A percentile compares a stretch with the other conserved stretches of the same genome.
These are phyloP conservation scores for Toxicodendron radicans DNA, from an alignment of 345 rosid species.

Conservation along the genomic window DNA sequence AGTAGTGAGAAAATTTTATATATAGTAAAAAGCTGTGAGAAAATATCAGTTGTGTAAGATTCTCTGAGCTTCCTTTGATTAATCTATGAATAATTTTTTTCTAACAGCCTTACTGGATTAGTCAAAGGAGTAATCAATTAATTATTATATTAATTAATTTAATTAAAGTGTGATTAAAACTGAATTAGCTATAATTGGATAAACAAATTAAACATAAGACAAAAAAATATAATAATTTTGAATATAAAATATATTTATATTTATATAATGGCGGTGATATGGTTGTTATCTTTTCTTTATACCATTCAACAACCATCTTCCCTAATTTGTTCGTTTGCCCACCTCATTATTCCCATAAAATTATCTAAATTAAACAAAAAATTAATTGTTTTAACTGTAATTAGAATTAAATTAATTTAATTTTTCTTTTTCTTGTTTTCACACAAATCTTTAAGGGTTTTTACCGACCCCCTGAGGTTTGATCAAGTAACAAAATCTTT, in stretches of 20 bases:
- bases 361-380: not conserved
- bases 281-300: slow-evolving; percentile 35
- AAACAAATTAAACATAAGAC: slow-evolving; percentile 12
- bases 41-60: slow-evolving; percentile 33
- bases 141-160: not conserved
- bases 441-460: too few species aligned
- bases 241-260: too few species aligned
- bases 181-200: slow-evolving; percentile 16
- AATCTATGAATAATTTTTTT: not conserved
- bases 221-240: slow-evolving; percentile 10
- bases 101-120: slow-evolving; percentile 20
- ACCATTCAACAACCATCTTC: slow-evolving; percentile 53
- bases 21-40: not conserved
- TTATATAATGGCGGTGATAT: slow-evolving; percentile 26
- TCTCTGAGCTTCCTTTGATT: slow-evolving; percentile 37
- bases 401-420: too few species aligned
- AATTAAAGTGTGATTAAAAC: not conserved
- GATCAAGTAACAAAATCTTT: too few species aligned
- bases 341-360: slow-evolving; percentile 24
- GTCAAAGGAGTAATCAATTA: slow-evolving; percentile 26
- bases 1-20: too few species aligned
- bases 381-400: too few species aligned
- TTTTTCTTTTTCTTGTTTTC: too few species aligned
- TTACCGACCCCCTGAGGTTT: too few species aligned
- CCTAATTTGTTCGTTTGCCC: slow-evolving; percentile 40